phyloP scores from a whole-genome alignment of 2,329 filamentous ascomycete genomes.

The Trichoderma brevicompactum region DNA sequence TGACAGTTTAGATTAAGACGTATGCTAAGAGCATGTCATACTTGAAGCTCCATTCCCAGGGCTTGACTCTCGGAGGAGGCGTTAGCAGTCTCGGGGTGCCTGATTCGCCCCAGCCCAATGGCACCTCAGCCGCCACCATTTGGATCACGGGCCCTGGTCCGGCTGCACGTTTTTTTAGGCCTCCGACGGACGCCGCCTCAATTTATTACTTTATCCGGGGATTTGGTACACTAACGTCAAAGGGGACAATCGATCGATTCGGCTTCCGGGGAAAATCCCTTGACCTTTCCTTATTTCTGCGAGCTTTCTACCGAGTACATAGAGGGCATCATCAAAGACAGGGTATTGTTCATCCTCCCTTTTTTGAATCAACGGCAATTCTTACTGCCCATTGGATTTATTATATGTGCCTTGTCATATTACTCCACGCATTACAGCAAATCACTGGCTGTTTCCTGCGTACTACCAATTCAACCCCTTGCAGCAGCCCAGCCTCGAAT shows the following conservation, averaged over 20 bases:
- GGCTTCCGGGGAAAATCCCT: background rate
- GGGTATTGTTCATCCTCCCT: background rate
- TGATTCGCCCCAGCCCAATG: slow-evolving; percentile 9
- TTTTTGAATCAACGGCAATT: background rate
- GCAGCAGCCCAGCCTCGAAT: background rate
- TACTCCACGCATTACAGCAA: background rate
- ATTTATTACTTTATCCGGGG: background rate
- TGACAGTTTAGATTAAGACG: background rate
- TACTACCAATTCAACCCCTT: background rate
- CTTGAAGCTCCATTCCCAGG: background rate
- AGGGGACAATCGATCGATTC: background rate
- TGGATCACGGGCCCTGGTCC: slow-evolving; percentile 13
- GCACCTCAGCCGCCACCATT: slow-evolving; percentile 21
- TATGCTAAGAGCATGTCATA: background rate
- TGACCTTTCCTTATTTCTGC: background rate
- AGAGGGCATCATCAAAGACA: background rate
- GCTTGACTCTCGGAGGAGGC: background rate
- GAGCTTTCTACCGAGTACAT: background rate
- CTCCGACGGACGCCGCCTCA: background rate
- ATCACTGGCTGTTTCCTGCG: background rate
- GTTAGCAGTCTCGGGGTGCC: background rate
- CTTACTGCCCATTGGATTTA: background rate
- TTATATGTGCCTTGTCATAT: background rate
- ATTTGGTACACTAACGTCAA: slow-evolving; percentile 12
- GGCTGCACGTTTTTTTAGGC: background rate